phyloP scores from a whole-genome alignment of 345 rosid genomes.

The Pugionium cornutum region DNA sequence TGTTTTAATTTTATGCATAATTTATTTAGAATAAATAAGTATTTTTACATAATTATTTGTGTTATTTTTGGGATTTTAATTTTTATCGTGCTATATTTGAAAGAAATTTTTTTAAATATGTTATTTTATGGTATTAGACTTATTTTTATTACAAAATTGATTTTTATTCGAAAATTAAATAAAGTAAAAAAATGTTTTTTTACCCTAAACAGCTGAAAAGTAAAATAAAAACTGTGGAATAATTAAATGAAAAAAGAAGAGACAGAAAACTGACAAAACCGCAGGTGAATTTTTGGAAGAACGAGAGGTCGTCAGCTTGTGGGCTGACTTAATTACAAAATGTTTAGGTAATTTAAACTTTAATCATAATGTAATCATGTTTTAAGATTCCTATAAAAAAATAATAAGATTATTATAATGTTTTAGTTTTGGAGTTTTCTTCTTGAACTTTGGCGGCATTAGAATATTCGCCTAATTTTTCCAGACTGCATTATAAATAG shows the following conservation, averaged over 20 bases:
- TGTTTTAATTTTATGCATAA: too few relatives aligned
- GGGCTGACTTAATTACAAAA: conserved; percentile 78
- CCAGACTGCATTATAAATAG: conserved; percentile 31
- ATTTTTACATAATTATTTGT: too few relatives aligned
- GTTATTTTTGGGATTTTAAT: too few relatives aligned
- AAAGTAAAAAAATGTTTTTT: conserved; percentile 24
- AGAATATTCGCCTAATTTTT: conserved; percentile 83
- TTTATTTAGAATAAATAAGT: too few relatives aligned
- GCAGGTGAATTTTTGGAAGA: conserved; percentile 85
- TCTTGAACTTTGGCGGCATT: conserved; percentile 85
- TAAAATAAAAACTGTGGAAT: too few relatives aligned
- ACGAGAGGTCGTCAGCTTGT: conserved; percentile 67
- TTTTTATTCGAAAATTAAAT: too few relatives aligned
- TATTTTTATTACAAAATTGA: too few relatives aligned
- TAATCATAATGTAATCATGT: conserved; percentile 97
- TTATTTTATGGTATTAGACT: too few relatives aligned
- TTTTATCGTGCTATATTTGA: too few relatives aligned
- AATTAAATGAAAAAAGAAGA: conserved; percentile 14
- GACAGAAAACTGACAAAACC: conserved; percentile 78
- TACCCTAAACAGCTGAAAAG: not conserved
- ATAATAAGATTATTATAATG: conserved; percentile 40
- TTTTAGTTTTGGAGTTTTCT: conserved; percentile 68
- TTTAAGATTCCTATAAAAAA: conserved; percentile 36
- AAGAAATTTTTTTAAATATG: too few relatives aligned
- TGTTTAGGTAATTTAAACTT: conserved; percentile 44